Evolutionary conservation across 805 yeast genomes (phyloP).

Genomic region (Kazachstania viticola): DNA sequence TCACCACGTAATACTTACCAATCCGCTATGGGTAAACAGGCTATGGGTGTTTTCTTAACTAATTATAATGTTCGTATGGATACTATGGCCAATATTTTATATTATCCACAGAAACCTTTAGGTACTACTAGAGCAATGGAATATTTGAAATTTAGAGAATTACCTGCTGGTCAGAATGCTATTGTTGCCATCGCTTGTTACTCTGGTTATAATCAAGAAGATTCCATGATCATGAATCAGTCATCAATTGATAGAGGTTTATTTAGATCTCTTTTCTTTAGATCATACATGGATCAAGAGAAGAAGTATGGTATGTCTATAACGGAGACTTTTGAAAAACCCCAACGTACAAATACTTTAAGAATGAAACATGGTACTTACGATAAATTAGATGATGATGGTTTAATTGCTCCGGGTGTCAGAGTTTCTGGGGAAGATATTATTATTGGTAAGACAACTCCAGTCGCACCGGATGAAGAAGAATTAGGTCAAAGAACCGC

Average conservation of each 20-base stretch:
- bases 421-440: conserved; percentile 98
- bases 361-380: conserved; percentile 96
- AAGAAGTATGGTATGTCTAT: conserved; percentile 97
- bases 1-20: conserved; percentile 99
- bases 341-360: conserved; percentile 86
- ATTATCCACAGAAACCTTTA: conserved; percentile 95
- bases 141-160: conserved; percentile 88
- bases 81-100: conserved; percentile 95
- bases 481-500: conserved; percentile 98
- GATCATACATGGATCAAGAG: conserved; percentile 98
- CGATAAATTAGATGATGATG: conserved; percentile 97
- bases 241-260: conserved; percentile 93
- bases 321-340: conserved; percentile 95
- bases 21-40: conserved; percentile 99
- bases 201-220: conserved; percentile 98
- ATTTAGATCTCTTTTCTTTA: conserved; percentile 88
- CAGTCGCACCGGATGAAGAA: conserved; percentile 98
- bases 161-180: conserved; percentile 98
- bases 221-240: conserved; percentile 99
- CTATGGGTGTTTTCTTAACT: conserved; percentile 97
- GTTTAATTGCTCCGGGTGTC: conserved; percentile 94
- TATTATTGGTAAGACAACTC: conserved; percentile 96
- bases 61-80: conserved; percentile 97
- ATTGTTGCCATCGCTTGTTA: conserved; percentile 97
- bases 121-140: conserved; percentile 99